phyloP scores from a whole-genome alignment of 2,329 filamentous ascomycete genomes.

The Grosmannia penicillata region DNA sequence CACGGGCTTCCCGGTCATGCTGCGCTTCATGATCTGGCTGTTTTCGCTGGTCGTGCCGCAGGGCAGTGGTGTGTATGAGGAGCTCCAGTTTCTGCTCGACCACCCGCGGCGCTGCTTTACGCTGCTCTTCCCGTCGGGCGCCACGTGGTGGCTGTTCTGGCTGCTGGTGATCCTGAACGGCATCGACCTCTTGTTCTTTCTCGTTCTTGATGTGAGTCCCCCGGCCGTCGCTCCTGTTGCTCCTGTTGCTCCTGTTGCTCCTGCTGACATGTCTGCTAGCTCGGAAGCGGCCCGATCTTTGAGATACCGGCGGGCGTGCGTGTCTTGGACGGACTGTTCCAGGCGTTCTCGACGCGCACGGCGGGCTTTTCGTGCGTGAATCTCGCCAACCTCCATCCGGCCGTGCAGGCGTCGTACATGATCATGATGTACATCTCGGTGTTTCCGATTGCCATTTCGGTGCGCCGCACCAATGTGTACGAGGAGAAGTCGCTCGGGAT shows the following conservation, averaged over 20 bases:
- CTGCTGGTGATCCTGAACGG: conserved; percentile 71
- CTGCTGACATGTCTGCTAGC: conserved; percentile 24
- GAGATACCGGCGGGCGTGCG: conserved; percentile 56
- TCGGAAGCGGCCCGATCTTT: conserved; percentile 56
- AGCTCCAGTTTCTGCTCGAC: conserved; percentile 78
- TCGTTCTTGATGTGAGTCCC: conserved; percentile 67
- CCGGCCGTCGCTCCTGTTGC: not conserved
- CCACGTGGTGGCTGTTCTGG: conserved; percentile 92
- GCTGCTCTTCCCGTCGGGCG: conserved; percentile 73
- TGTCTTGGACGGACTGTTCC: conserved; percentile 77
- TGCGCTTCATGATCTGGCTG: conserved; percentile 85
- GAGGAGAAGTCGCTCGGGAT: conserved; percentile 79
- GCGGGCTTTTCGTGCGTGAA: conserved; percentile 79
- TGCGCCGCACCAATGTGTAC: conserved; percentile 90
- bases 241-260: not conserved
- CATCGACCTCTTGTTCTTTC: conserved; percentile 78
- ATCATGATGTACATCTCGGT: conserved; percentile 99
- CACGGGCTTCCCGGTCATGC: conserved; percentile 87
- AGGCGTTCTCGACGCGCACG: conserved; percentile 77
- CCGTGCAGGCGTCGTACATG: conserved; percentile 84
- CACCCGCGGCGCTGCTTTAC: conserved; percentile 96
- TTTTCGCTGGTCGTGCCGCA: conserved; percentile 50
- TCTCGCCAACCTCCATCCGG: conserved; percentile 66
- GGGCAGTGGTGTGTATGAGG: conserved; percentile 67
- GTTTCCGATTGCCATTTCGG: conserved; percentile 89